A percentile compares a stretch with the other conserved stretches of the same genome.
Conservation (phyloP, 1,284 basidiomycete species). For the Marasmius sp. region DNA sequence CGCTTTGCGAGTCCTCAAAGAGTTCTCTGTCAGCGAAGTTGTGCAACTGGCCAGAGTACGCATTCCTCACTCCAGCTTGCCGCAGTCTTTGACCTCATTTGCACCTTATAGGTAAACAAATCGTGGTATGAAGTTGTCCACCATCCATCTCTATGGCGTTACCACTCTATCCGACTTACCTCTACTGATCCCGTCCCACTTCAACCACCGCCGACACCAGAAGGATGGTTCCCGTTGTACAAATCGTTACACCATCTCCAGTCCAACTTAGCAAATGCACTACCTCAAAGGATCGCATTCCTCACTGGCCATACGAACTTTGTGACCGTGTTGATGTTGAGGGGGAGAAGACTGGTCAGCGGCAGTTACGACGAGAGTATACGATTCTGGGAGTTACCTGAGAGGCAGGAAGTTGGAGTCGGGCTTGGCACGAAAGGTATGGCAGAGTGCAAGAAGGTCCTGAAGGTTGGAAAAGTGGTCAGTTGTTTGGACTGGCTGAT, state of each 20-base stretch:
- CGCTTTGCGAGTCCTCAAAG: constrained; percentile 63
- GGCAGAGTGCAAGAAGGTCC: constrained; percentile 77
- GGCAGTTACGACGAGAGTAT: constrained; percentile 92
- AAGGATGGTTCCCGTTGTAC: constrained; percentile 80
- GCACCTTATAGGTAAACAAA: constrained; percentile 59
- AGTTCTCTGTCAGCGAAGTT: constrained; percentile 66
- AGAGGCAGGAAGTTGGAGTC: constrained; percentile 15
- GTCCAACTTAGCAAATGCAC: constrained; percentile 76
- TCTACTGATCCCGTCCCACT: constrained; percentile 71
- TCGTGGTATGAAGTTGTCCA: constrained; percentile 73
- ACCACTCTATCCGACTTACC: constrained; percentile 74
- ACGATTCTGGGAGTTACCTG: constrained; percentile 71
- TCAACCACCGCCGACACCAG: constrained; percentile 56
- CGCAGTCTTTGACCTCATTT: background rate
- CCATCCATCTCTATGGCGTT: constrained; percentile 75
- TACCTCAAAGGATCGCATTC: constrained; percentile 78
- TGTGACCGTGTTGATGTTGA: constrained; percentile 80
- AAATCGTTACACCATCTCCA: constrained; percentile 84
- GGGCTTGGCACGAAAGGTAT: constrained; percentile 25
- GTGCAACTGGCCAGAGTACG: constrained; percentile 56
- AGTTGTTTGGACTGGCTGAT: constrained; percentile 87
- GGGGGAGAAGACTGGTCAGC: constrained; percentile 80
- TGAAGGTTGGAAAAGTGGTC: constrained; percentile 83
- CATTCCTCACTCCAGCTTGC: constrained; percentile 10
- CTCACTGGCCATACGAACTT: constrained; percentile 86